phyloP scores from a whole-genome alignment of 2,329 filamentous ascomycete species.

The Talaromyces sp. region DNA sequence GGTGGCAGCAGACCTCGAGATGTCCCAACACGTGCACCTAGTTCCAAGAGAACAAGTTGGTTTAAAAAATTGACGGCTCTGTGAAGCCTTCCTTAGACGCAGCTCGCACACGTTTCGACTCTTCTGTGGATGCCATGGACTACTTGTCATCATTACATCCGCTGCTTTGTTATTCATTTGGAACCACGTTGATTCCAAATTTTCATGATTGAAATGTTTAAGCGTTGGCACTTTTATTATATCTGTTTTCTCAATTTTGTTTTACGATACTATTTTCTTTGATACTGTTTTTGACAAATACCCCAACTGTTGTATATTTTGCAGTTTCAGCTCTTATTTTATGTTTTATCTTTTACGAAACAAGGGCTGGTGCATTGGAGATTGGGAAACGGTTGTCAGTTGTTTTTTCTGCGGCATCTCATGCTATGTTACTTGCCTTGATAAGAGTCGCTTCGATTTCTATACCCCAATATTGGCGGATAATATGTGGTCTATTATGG shows the following conservation, averaged over 20 bases:
- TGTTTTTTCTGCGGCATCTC: too few species aligned
- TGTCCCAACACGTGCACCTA: constrained; percentile 18
- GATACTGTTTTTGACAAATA: neutral
- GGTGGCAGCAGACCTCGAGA: constrained; percentile 25
- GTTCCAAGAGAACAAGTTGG: constrained; percentile 36
- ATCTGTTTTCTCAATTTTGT: neutral
- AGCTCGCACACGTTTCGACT: neutral
- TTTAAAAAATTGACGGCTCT: constrained; percentile 35
- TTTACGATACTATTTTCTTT: neutral
- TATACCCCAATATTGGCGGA: too few species aligned
- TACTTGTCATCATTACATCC: neutral
- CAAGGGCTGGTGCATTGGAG: neutral
- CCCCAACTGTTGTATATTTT: neutral
- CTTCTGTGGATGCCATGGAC: neutral
- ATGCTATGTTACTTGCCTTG: too few species aligned
- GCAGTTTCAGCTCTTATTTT: neutral
- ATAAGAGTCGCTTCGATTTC: too few species aligned
- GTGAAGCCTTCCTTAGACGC: neutral
- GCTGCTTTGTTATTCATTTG: neutral
- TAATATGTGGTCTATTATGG: too few species aligned
- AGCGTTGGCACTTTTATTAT: neutral
- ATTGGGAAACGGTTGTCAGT: neutral
- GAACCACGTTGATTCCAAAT: neutral
- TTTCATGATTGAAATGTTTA: neutral
- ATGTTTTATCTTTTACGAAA: neutral